These are phyloP conservation scores for Rubia yunnanensis DNA, from an alignment of 257 asterid species.

Conservation along the genomic window DNA sequence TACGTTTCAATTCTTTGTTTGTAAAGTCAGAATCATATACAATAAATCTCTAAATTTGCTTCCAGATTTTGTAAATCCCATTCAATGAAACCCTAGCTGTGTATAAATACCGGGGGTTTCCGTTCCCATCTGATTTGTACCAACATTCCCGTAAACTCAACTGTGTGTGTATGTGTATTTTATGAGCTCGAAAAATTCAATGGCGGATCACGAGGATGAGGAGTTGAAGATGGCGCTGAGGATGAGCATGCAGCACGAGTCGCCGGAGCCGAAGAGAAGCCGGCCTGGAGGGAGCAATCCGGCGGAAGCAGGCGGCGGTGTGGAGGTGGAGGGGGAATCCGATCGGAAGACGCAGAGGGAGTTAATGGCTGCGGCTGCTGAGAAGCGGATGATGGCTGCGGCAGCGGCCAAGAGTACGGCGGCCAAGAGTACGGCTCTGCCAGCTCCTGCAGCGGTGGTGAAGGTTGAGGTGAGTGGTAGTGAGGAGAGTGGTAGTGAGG, in stretches of 20 bases:
- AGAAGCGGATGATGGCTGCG: constrained; percentile 92
- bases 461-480: constrained; percentile 28
- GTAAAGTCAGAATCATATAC: background rate
- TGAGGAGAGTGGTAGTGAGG: constrained; percentile 31
- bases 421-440: constrained; percentile 19
- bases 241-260: constrained; percentile 63
- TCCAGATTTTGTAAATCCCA: background rate
- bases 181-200: constrained; percentile 5
- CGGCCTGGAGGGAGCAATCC: constrained; percentile 50
- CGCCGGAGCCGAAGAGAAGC: constrained; percentile 96
- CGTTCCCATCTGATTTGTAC: background rate
- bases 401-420: constrained; percentile 85
- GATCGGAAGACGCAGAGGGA: constrained; percentile 62
- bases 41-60: background rate
- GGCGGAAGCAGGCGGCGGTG: constrained; percentile 16
- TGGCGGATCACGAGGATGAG: constrained; percentile 78
- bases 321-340: constrained; percentile 37
- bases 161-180: background rate
- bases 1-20: background rate
- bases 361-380: constrained; percentile 96
- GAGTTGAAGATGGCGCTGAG: constrained; percentile 60
- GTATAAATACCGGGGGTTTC: background rate
- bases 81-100: constrained; percentile 6
- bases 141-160: background rate
- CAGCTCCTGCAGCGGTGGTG: constrained; percentile 10